phyloP scores from a whole-genome alignment of 805 yeast genomes.

The Metschnikowia cerradonensis region DNA sequence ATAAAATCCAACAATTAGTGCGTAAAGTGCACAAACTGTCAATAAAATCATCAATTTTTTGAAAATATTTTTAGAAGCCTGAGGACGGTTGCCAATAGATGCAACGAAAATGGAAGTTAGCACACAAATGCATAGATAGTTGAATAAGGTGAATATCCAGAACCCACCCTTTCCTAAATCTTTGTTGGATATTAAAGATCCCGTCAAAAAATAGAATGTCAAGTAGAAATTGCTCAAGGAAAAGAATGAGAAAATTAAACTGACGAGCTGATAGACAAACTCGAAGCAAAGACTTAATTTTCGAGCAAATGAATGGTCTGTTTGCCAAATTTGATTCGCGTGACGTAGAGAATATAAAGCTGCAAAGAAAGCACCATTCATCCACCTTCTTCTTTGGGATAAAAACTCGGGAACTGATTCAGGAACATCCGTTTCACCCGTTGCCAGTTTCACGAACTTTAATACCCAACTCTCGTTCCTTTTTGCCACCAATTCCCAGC shows the following conservation, averaged over 20 bases:
- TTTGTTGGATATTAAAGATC: slow-evolving; percentile 48
- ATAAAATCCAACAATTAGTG: slow-evolving; percentile 76
- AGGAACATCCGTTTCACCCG: slow-evolving; percentile 30
- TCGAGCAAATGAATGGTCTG: slow-evolving; percentile 21
- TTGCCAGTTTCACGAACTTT: slow-evolving; percentile 28
- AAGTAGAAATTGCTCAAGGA: slow-evolving; percentile 27
- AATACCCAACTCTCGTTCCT: slow-evolving; percentile 26
- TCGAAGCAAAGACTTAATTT: slow-evolving; percentile 25
- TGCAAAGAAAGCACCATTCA: slow-evolving; percentile 29
- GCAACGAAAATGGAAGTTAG: slow-evolving; percentile 85
- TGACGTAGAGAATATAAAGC: slow-evolving; percentile 26
- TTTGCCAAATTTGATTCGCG: slow-evolving; percentile 23
- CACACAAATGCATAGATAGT: slow-evolving; percentile 77
- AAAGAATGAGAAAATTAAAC: slow-evolving; percentile 22
- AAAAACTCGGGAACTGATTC: slow-evolving; percentile 25
- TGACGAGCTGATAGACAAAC: slow-evolving; percentile 22
- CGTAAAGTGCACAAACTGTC: slow-evolving; percentile 75
- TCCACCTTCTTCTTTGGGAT: slow-evolving; percentile 29
- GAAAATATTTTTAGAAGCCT: slow-evolving; percentile 83
- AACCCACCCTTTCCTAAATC: slow-evolving; percentile 68
- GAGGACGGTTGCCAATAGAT: slow-evolving; percentile 97
- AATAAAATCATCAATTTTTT: slow-evolving; percentile 66
- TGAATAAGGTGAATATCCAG: slow-evolving; percentile 78
- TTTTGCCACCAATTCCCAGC: slow-evolving; percentile 29
- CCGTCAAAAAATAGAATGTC: slow-evolving; percentile 26